Conservation (phyloP, 169 alveolate species). For the Plasmodium sp. region DNA sequence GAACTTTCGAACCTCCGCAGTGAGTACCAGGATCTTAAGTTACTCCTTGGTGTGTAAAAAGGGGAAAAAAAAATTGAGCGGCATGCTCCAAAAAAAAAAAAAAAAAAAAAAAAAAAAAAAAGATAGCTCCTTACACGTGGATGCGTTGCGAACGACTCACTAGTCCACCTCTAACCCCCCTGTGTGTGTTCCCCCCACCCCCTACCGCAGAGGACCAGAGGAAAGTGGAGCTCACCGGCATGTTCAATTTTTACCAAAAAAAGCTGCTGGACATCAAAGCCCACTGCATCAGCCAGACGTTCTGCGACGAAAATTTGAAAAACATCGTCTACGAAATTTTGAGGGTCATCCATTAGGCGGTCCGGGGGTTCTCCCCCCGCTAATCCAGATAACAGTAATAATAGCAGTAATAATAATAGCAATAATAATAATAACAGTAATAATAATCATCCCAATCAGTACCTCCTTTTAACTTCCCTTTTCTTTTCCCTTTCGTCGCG, state of each 20-base stretch:
- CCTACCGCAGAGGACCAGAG: constrained; percentile 43
- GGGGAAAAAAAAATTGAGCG: not conserved
- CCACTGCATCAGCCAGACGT: constrained; percentile 49
- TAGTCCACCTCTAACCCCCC: not conserved
- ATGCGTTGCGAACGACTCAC: not conserved
- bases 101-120: not conserved
- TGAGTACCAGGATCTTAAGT: constrained; percentile 31
- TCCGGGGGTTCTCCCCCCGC: not conserved
- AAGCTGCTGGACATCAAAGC: constrained; percentile 46
- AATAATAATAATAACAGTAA: too few relatives aligned
- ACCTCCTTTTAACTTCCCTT: not conserved
- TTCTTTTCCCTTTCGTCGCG: not conserved
- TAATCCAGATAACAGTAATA: not conserved
- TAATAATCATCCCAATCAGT: not conserved
- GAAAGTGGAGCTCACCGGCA: constrained; percentile 30
- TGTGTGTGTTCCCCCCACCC: not conserved
- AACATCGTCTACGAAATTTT: constrained; percentile 67
- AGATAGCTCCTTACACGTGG: not conserved
- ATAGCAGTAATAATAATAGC: not conserved
- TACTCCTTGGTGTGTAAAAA: constrained; percentile 25
- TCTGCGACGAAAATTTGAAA: constrained; percentile 69
- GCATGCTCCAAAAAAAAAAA: not conserved
- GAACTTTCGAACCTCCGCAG: constrained; percentile 47
- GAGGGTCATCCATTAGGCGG: constrained; percentile 33
- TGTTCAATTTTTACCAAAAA: constrained; percentile 50